Evolutionary conservation across 345 rosid genomes (phyloP).

Genomic region (Clausena lansium): DNA sequence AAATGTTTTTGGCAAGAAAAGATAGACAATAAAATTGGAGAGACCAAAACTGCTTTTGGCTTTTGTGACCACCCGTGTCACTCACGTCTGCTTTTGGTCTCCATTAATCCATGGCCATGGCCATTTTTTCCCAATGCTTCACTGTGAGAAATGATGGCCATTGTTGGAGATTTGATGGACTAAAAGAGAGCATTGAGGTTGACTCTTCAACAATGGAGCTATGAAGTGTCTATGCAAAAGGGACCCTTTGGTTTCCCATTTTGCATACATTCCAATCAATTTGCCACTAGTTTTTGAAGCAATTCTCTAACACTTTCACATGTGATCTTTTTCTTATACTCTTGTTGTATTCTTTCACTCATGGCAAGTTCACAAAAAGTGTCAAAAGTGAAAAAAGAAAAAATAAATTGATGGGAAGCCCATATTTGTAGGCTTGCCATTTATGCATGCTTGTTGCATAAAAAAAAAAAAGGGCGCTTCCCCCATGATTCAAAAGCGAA

Average conservation of each 20-base stretch:
- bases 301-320: slow-evolving; percentile 31
- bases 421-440: slow-evolving; percentile 14
- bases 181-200: slow-evolving; percentile 49
- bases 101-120: slow-evolving; percentile 19
- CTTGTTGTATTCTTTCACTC: slow-evolving; percentile 15
- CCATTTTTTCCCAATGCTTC: not conserved
- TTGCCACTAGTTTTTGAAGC: slow-evolving; percentile 30
- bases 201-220: slow-evolving; percentile 58
- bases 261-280: slow-evolving; percentile 42
- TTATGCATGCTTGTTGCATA: slow-evolving; percentile 11
- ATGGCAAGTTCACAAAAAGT: slow-evolving; percentile 25
- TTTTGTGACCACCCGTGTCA: slow-evolving; percentile 30
- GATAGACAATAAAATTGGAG: not conserved
- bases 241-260: slow-evolving; percentile 68
- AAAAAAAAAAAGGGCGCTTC: slow-evolving; percentile 9
- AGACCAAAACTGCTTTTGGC: slow-evolving; percentile 24
- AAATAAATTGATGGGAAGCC: slow-evolving; percentile 13
- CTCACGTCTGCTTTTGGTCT: slow-evolving; percentile 46
- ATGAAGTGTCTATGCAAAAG: slow-evolving; percentile 28
- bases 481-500: slow-evolving; percentile 21
- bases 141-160: slow-evolving; percentile 31
- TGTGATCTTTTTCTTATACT: slow-evolving; percentile 16
- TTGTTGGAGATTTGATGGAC: slow-evolving; percentile 39
- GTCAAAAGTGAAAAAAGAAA: slow-evolving; percentile 5
- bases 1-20: slow-evolving; percentile 1